Evolutionary conservation across 176 grass and related monocot genomes (phyloP), one percentile per base, ranked within the genome.

Genomic region (Rhynchospora pubera): DNA sequence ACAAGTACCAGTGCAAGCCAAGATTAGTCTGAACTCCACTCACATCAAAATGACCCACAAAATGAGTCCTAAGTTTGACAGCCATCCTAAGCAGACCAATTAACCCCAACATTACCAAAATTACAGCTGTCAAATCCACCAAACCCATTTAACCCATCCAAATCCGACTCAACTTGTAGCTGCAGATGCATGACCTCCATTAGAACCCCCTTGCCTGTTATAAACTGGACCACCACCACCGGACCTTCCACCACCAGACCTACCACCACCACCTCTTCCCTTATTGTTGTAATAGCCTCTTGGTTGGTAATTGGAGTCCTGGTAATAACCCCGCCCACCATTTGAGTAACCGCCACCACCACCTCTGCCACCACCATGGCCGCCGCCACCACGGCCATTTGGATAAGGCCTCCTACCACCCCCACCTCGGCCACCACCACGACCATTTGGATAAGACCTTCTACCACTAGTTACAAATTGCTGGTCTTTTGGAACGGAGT

Each of bases 21-120:
- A 65, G 79, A 82, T 82, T 52, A 82, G 79, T 82, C 79, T 82
- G 66, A 82, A 82, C 79, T 82, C 62, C 79, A 82, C 21, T 56
- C 72, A 82, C 23, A 82, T 82, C 79, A 82, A 66, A 82, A 51
- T 14, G 59, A 65, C 79, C 59, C 58, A 63, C 79, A 63, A 19
- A 47, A 79, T 42, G 47, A 82, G 62, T 56, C 72, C 46, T 56
- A 55, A 28, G 55, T 48, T 42, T 65, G 62, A 65, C 58, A 82
- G 60, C 79, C 61, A 82, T 21, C 59, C 43, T 22, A 53, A 19
- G 39, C 57, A 67, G 46, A 65, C 43, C 79, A 10, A 55, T 42
- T 30, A 21, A 82, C 46, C 79, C 79, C 58, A 60, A 45, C 52
- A 39, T 64, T 50, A 24, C 56, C 57, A 62, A 46, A 80, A 80